Evolutionary conservation across 176 grass and related monocot species (phyloP).

Genomic region (Aegilops umbellulata): DNA sequence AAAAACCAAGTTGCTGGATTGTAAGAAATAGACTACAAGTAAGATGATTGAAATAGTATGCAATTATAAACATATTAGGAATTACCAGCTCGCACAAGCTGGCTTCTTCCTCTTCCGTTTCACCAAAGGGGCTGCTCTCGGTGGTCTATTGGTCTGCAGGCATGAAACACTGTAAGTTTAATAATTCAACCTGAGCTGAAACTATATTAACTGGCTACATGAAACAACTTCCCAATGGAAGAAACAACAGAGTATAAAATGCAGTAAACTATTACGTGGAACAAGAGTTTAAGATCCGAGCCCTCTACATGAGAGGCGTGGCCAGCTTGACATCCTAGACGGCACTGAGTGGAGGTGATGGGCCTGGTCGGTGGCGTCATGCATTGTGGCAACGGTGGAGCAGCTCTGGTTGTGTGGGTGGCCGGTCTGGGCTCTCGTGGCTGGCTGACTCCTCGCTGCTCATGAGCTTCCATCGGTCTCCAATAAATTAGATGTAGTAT

Average conservation of each 20-base stretch:
- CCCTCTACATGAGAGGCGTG: too few relatives aligned
- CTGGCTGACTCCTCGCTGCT: too few relatives aligned
- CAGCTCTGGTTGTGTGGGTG: too few relatives aligned
- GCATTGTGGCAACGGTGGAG: too few relatives aligned
- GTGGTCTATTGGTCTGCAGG: slow-evolving; percentile 55
- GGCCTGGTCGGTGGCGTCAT: too few relatives aligned
- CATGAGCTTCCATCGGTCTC: too few relatives aligned
- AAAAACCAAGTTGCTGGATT: too few relatives aligned
- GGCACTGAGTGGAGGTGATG: too few relatives aligned
- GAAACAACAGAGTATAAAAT: slow-evolving; percentile 32
- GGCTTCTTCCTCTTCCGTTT: slow-evolving; percentile 71
- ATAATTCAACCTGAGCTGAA: slow-evolving; percentile 7
- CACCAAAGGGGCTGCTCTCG: slow-evolving; percentile 85
- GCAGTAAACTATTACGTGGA: neutral
- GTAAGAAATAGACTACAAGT: neutral
- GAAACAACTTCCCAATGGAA: slow-evolving; percentile 9
- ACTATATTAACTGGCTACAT: slow-evolving; percentile 26
- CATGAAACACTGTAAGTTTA: slow-evolving; percentile 21
- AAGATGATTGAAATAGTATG: slow-evolving; percentile 19
- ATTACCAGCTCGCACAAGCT: slow-evolving; percentile 86
- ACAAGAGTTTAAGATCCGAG: too few relatives aligned
- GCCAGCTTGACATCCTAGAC: too few relatives aligned
- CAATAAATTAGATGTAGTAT: too few relatives aligned
- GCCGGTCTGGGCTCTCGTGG: too few relatives aligned
- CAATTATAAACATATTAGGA: slow-evolving; percentile 29